A percentile compares a stretch with the other conserved stretches of the same genome.
Evolutionary conservation across 257 asterid genomes (phyloP).

Genomic region (Capsicum rhomboideum): DNA sequence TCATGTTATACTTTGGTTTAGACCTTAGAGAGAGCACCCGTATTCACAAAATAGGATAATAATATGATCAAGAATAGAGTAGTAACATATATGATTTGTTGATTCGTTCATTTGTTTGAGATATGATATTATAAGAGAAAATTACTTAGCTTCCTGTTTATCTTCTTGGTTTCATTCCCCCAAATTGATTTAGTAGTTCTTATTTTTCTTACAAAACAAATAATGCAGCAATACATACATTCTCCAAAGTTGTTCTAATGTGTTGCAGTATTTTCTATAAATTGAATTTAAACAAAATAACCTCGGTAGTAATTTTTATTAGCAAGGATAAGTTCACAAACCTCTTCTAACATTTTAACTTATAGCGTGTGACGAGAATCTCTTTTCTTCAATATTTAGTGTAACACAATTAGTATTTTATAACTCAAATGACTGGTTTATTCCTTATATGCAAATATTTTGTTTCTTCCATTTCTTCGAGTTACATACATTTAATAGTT

Average conservation of each 20-base stretch:
- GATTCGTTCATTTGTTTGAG: neutral
- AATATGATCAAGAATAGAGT: neutral
- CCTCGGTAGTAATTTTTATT: too few relatives aligned
- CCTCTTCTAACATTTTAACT: too few relatives aligned
- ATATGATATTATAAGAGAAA: neutral
- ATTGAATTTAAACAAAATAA: too few relatives aligned
- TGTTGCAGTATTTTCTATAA: too few relatives aligned
- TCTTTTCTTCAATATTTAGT: too few relatives aligned
- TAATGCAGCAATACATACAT: neutral
- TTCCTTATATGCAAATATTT: too few relatives aligned
- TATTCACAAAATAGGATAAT: neutral
- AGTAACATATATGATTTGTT: neutral
- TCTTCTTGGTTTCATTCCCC: neutral
- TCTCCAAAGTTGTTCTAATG: neutral
- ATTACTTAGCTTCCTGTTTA: neutral
- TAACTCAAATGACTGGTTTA: too few relatives aligned
- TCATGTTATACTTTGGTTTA: constrained; percentile 35
- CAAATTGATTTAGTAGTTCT: neutral
- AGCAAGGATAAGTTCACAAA: too few relatives aligned
- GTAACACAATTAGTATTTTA: too few relatives aligned
- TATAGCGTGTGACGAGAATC: too few relatives aligned
- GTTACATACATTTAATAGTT: too few relatives aligned
- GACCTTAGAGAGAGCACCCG: neutral
- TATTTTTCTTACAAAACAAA: neutral
- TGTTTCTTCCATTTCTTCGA: too few relatives aligned